Conservation (phyloP, 2,329 filamentous ascomycete species). For the Neurospora sp. region DNA sequence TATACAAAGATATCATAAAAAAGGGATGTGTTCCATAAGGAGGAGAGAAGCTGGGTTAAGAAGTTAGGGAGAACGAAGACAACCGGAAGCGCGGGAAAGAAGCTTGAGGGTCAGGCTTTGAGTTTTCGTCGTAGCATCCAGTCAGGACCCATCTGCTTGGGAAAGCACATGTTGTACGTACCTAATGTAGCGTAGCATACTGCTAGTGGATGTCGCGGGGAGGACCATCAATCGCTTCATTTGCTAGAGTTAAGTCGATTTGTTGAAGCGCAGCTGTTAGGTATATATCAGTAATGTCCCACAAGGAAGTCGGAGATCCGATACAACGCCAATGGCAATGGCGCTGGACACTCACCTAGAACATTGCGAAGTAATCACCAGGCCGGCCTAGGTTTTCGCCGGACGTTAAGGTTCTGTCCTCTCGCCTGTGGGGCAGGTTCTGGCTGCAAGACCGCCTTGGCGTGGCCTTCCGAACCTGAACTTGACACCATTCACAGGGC, state of each 20-base stretch:
- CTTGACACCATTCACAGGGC: not conserved
- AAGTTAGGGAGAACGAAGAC: not conserved
- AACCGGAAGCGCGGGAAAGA: not conserved
- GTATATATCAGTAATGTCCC: too few species aligned
- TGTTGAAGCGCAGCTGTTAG: too few species aligned
- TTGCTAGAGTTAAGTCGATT: too few species aligned
- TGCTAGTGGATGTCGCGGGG: too few species aligned
- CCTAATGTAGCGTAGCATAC: too few species aligned
- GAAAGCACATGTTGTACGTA: not conserved
- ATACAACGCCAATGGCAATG: too few species aligned
- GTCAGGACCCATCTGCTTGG: not conserved
- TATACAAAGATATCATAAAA: fast-evolving
- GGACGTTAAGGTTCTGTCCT: not conserved
- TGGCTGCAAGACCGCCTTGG: not conserved
- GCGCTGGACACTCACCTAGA: too few species aligned
- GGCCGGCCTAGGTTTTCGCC: not conserved
- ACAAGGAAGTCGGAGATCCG: too few species aligned
- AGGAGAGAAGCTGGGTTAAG: too few species aligned
- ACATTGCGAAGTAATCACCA: not conserved
- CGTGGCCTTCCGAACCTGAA: not conserved
- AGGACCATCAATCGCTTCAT: too few species aligned
- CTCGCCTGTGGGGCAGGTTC: fast-evolving
- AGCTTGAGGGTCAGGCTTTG: not conserved
- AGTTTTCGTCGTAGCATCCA: not conserved
- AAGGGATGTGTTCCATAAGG: too few species aligned